Evolutionary conservation across 2,329 filamentous ascomycete genomes (phyloP), one percentile per base, ranked within the genome.

Genomic region (Cladosporium sp.): DNA sequence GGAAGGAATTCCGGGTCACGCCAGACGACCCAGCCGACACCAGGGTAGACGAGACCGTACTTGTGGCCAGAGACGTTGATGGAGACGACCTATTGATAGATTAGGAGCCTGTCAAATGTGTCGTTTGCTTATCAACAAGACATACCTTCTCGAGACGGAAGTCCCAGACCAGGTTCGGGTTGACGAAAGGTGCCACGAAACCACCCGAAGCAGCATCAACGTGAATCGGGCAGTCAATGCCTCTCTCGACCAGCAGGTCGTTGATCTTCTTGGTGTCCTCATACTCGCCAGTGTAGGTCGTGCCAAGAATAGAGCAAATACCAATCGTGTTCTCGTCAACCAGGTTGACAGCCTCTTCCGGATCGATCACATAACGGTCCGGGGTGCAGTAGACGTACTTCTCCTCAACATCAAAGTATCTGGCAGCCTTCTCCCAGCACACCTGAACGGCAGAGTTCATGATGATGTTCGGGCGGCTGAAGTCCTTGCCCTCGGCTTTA

Each of bases 371-470:
- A 60, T 80, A 87, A 59, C 84, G 81, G 9, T 81, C 78, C 4
- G 78, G 73, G 3, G 83, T 85, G 71, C 83, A 86, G 72, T 80
- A 86, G 58, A 85, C 82, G 62, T 83, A 91, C 75, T 89, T 90
- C 79, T 97, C 92, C 65, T 97, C 93, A 40, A 97, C 83, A 68
- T 97, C 93, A 58, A 75, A 74, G 66, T 75, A 75, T 13, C 73
- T 64, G 40, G 77, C 75, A 0, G 77, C 77, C 79, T 97, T 97
- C 74, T 97, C 91, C 92, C 92, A 97, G 80, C 91, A 96, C 39
- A 97, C 93, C 76, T 97, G 93, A 2, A 97, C 93, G 32, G 93
- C 92, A 24, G 90, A 91, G 67, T 90, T 94, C 93, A 97, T 97
- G 79, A 97, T 78, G 61, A 97, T 87, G 76, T 97, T 97, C 56